Base-by-base conservation (phyloP, 2,329 filamentous ascomycete species). In the Cladosporium sp. region DNA sequence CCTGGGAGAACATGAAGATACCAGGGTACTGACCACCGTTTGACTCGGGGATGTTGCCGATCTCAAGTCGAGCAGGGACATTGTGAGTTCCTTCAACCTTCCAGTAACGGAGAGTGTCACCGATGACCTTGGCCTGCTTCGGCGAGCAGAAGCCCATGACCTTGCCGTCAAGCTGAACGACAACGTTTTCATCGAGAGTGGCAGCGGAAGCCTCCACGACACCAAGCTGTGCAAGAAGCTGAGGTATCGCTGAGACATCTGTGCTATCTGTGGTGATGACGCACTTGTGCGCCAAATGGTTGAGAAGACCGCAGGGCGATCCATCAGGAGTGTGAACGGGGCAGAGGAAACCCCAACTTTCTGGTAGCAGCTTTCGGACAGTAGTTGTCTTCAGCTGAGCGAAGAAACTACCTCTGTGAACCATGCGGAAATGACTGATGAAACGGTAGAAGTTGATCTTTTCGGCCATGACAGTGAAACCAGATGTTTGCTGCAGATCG, bases 391-490 rank as follows among this genome's bases (percentile, higher is more conserved):
- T 98, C 69, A 99, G 81, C 77, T 98, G 92, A 3, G 95, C 95
- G 78, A 99, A 99, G 86, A 99, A 99, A 76, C 92, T 95, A 83
- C 95, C 95, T 88, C 95, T 89, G 82, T 99, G 95, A 66, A 99
- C 92, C 93, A 97, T 97, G 71, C 95, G 91, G 85, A 99, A 99
- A 79, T 99, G 95, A 78, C 92, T 95, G 81, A 99, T 96, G 81
- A 98, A 99, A 73, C 95, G 92, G 74, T 96, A 88, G 78, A 98
- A 99, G 81, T 99, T 99, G 77, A 99, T 94, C 84, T 98, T 98
- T 78, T 99, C 95, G 2, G 95, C 95, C 61, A 98, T 93, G 60
- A 99, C 93, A 0, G 92, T 96, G 78, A 96, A 99, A 68, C 95
- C 95, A 14, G 94, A 95, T 0, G 90, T 89, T 79, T 99, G 95